A percentile compares a stretch with the other conserved stretches of the same genome.
Evolutionary conservation across 495 filamentous ascomycete genomes (phyloP).

Genomic region (Geopyxis carbonaria): DNA sequence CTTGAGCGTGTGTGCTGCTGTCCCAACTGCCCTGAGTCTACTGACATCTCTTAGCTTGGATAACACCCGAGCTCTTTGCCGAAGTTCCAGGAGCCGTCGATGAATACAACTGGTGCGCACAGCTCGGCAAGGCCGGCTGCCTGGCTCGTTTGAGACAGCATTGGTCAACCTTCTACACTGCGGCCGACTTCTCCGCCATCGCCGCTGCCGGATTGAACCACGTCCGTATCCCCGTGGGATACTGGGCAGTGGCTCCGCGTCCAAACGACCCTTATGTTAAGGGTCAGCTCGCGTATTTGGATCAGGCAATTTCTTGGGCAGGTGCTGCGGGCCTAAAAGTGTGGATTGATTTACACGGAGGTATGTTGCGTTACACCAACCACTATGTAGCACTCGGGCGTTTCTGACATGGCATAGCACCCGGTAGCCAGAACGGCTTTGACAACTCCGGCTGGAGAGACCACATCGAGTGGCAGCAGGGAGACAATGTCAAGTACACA

Average conservation of each 20-base stretch:
- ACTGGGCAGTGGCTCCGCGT: slow-evolving; percentile 49
- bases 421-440: slow-evolving; percentile 68
- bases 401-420: slow-evolving; percentile 30
- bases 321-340: slow-evolving; percentile 44
- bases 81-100: slow-evolving; percentile 35
- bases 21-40: not conserved
- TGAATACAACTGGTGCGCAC: slow-evolving; percentile 41
- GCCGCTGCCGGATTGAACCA: slow-evolving; percentile 50
- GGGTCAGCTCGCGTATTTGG: slow-evolving; percentile 50
- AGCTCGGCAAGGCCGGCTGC: slow-evolving; percentile 36
- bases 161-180: slow-evolving; percentile 45
- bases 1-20: slow-evolving; percentile 35
- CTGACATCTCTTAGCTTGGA: slow-evolving; percentile 35
- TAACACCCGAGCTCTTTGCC: slow-evolving; percentile 47
- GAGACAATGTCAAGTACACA: slow-evolving; percentile 40
- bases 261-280: slow-evolving; percentile 53
- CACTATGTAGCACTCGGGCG: not conserved
- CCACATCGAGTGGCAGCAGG: slow-evolving; percentile 45
- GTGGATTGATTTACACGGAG: slow-evolving; percentile 54
- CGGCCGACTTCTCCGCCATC: slow-evolving; percentile 51
- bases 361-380: slow-evolving; percentile 25
- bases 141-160: slow-evolving; percentile 33
- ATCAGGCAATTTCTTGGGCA: slow-evolving; percentile 54
- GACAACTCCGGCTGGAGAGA: slow-evolving; percentile 57
- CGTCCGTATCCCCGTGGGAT: slow-evolving; percentile 63